Evolutionary conservation across 768 basidiomycete species (phyloP).

Genomic region (Trametes villosa): DNA sequence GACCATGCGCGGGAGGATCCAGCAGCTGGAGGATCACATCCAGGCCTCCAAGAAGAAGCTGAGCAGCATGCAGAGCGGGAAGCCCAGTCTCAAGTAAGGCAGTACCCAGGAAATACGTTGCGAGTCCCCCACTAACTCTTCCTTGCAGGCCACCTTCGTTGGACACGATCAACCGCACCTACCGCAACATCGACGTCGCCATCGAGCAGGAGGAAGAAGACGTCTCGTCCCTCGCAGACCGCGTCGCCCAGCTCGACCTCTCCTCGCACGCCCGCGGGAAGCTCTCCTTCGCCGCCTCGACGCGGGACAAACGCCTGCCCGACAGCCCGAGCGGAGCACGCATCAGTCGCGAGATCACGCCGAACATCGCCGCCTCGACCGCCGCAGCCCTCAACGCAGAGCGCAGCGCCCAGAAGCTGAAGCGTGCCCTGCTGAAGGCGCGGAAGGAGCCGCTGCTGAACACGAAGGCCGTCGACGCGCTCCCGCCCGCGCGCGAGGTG

Average conservation of each 20-base stretch:
- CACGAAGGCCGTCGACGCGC: constrained; percentile 45
- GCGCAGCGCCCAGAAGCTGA: constrained; percentile 70
- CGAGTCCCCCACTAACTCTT: not conserved
- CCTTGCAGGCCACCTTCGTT: constrained; percentile 73
- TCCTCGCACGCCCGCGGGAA: constrained; percentile 18
- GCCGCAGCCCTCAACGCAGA: constrained; percentile 85
- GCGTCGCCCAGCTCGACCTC: constrained; percentile 56
- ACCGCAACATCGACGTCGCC: constrained; percentile 81
- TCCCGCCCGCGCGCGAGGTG: constrained; percentile 30
- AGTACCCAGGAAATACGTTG: not conserved
- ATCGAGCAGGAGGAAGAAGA: constrained; percentile 65
- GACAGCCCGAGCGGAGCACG: constrained; percentile 14
- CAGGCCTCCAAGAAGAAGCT: constrained; percentile 72
- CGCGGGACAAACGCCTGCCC: constrained; percentile 40
- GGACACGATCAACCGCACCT: constrained; percentile 83
- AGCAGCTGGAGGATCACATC: constrained; percentile 80
- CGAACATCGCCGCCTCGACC: constrained; percentile 72
- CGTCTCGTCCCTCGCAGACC: constrained; percentile 53
- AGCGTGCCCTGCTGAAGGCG: constrained; percentile 62
- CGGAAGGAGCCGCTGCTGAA: constrained; percentile 73
- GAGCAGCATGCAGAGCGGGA: constrained; percentile 61
- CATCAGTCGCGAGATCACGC: constrained; percentile 41
- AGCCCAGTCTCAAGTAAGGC: constrained; percentile 62
- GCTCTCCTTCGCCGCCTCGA: constrained; percentile 24
- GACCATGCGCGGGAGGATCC: constrained; percentile 72